phyloP scores from a whole-genome alignment of 2,329 filamentous ascomycete genomes.

The Didymella arachidicola region DNA sequence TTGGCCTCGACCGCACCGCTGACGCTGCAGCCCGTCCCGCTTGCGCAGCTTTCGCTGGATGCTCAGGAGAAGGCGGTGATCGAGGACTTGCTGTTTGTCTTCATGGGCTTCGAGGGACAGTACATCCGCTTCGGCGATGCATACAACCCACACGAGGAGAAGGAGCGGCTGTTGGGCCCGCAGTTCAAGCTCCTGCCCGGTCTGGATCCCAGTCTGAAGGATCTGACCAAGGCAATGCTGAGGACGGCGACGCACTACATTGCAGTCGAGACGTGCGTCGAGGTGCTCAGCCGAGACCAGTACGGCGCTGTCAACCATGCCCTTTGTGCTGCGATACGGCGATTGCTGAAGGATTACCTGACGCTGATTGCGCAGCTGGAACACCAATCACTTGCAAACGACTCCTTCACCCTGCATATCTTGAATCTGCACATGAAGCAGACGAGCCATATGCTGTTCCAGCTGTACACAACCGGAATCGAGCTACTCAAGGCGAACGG shows the following conservation, averaged over 20 bases:
- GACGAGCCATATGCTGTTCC: conserved; percentile 88
- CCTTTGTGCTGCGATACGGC: conserved; percentile 91
- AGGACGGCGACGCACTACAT: conserved; percentile 94
- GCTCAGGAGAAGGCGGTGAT: conserved; percentile 86
- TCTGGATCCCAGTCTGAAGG: conserved; percentile 88
- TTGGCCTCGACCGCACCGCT: conserved; percentile 72
- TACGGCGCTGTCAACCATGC: conserved; percentile 96
- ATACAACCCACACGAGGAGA: conserved; percentile 85
- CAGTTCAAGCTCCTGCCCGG: conserved; percentile 80
- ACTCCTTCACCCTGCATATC: conserved; percentile 89
- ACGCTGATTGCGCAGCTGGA: conserved; percentile 93
- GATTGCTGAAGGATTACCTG: conserved; percentile 90
- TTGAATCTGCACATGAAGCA: conserved; percentile 91
- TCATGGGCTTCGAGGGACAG: conserved; percentile 99
- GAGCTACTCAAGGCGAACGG: conserved; percentile 90
- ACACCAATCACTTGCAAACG: conserved; percentile 87
- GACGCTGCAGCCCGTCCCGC: conserved; percentile 70
- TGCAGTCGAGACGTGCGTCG: conserved; percentile 89
- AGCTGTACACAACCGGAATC: conserved; percentile 78
- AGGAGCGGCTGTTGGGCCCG: conserved; percentile 84
- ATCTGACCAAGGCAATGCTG: conserved; percentile 86
- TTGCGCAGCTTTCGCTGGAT: conserved; percentile 77
- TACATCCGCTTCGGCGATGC: conserved; percentile 86
- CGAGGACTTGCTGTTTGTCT: conserved; percentile 90
- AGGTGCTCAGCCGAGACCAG: conserved; percentile 90